Percentiles rank a stretch among this genome's conserved stretches.
phyloP scores from a whole-genome alignment of 2,329 filamentous ascomycete species.

The Aspergillus ochraceus region DNA sequence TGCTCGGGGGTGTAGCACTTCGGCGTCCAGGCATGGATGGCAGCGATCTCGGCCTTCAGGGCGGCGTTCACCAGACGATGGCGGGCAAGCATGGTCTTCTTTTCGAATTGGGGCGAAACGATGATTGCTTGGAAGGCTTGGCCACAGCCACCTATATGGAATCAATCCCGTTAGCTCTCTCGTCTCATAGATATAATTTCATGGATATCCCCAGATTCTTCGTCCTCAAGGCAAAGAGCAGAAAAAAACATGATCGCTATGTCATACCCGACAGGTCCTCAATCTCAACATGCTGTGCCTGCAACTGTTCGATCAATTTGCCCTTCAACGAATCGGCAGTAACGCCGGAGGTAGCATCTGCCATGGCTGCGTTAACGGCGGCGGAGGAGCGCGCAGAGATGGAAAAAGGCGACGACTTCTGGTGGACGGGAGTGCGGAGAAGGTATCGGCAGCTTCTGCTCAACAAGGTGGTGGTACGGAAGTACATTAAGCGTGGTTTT shows the following conservation, averaged over 20 bases:
- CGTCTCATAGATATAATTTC: background rate
- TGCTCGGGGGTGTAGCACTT: slow-evolving; percentile 92
- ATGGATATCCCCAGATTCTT: background rate
- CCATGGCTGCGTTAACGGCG: slow-evolving; percentile 41
- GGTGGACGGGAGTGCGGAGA: slow-evolving; percentile 30
- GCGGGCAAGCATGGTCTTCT: slow-evolving; percentile 75
- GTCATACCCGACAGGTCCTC: slow-evolving; percentile 82
- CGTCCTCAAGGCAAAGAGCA: background rate
- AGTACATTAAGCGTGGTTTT: slow-evolving; percentile 37
- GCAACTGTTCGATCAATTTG: slow-evolving; percentile 68
- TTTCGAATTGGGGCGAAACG: slow-evolving; percentile 68
- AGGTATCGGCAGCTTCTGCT: slow-evolving; percentile 43
- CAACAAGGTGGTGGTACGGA: slow-evolving; percentile 34
- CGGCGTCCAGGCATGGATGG: slow-evolving; percentile 92
- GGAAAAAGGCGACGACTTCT: slow-evolving; percentile 31
- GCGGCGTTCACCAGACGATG: slow-evolving; percentile 83
- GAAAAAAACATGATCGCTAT: background rate
- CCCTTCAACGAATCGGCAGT: slow-evolving; percentile 70
- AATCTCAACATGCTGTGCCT: slow-evolving; percentile 79
- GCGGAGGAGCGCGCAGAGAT: slow-evolving; percentile 35
- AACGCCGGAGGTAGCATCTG: slow-evolving; percentile 57
- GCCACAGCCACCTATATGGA: slow-evolving; percentile 62
- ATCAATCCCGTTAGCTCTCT: background rate
- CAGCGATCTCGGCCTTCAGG: slow-evolving; percentile 82
- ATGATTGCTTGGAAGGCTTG: slow-evolving; percentile 71